Conservation (phyloP, 306 rosid genomes). For the Echinosophora koreensis region DNA sequence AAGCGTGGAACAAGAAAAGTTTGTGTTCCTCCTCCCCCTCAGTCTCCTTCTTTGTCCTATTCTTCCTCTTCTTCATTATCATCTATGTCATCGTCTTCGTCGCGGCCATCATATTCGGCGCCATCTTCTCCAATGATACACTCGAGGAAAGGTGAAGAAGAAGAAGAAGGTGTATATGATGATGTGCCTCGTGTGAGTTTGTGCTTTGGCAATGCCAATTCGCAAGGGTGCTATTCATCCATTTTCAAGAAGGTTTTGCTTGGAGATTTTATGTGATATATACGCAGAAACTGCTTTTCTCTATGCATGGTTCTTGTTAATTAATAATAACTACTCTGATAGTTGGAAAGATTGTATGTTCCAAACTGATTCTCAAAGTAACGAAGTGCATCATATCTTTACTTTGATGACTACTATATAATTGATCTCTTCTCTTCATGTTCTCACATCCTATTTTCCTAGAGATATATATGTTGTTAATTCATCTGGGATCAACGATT, state of each 20-base stretch:
- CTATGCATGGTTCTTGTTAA: conserved; percentile 3
- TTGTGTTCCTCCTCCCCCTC: neutral
- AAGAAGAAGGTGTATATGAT: conserved; percentile 37
- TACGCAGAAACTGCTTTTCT: neutral
- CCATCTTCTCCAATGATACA: conserved; percentile 59
- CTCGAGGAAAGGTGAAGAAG: conserved; percentile 32
- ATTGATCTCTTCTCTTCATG: neutral
- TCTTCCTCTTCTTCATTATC: conserved; percentile 51
- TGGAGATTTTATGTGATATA: conserved; percentile 49
- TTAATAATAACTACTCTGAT: neutral
- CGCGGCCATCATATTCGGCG: conserved; percentile 43
- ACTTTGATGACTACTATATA: neutral
- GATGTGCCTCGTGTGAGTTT: conserved; percentile 46
- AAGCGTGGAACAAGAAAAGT: conserved; percentile 47
- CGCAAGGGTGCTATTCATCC: conserved; percentile 58
- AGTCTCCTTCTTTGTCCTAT: conserved; percentile 27
- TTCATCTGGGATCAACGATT: neutral
- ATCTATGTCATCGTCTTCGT: conserved; percentile 39
- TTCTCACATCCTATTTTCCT: neutral
- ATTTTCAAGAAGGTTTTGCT: conserved; percentile 67
- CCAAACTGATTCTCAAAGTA: conserved; percentile 39
- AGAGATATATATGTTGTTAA: neutral
- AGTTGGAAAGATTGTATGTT: conserved; percentile 43
- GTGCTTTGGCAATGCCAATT: conserved; percentile 44
- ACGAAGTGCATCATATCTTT: conserved; percentile 33